Conservation (phyloP, 495 filamentous ascomycete species). For the Amniculicola lignicola region DNA sequence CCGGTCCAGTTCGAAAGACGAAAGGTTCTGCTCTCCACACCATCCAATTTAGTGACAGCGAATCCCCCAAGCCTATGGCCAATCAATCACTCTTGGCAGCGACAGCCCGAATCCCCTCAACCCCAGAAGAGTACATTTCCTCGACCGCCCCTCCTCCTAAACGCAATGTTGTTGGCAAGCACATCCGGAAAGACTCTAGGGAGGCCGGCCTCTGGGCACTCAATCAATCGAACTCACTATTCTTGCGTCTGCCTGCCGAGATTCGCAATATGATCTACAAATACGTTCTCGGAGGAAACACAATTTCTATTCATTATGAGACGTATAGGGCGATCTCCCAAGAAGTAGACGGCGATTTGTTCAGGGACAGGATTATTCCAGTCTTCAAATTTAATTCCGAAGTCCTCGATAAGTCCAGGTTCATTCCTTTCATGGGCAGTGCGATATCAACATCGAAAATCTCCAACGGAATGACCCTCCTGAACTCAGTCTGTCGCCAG, state of each 20-base stretch:
- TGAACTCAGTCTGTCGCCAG: constrained; percentile 3
- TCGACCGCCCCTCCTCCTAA: no score
- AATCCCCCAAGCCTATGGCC: no score
- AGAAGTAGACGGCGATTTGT: background rate
- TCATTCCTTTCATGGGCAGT: no score
- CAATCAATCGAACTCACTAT: constrained; percentile 9
- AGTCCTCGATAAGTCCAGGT: background rate
- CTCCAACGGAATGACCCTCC: background rate
- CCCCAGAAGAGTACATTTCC: no score
- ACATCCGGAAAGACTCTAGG: background rate
- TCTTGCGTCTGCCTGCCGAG: constrained; percentile 18
- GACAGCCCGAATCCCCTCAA: no score
- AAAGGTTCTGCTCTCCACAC: no score
- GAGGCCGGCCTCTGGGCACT: background rate
- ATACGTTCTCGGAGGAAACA: background rate
- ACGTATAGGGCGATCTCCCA: background rate
- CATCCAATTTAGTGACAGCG: no score
- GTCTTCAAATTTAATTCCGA: background rate
- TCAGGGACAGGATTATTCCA: background rate
- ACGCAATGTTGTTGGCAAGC: background rate
- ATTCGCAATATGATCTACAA: constrained; percentile 24
- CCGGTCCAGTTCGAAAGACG: no score
- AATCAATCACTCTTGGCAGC: no score
- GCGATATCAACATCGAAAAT: no score
- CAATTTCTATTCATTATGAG: background rate